Evolutionary conservation across 371 early-diverging fungal species (phyloP), one percentile per base, ranked within the genome.

Genomic region (Amoeboaphelidium protococcarum): DNA sequence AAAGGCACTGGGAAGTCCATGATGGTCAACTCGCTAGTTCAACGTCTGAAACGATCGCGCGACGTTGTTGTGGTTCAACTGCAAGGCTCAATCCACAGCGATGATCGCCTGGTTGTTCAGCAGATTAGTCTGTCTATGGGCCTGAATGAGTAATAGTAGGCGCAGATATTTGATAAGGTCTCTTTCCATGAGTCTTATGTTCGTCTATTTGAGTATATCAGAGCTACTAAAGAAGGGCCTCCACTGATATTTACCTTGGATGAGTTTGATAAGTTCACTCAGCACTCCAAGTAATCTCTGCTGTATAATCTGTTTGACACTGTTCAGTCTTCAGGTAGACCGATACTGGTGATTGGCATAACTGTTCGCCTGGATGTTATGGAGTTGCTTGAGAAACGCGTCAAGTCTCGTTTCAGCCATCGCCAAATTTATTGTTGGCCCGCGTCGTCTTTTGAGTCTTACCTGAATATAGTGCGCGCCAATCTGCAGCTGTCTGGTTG

Each of bases 321-420:
- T 21, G 78, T 78, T 0, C 88, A 86, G 56, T 77, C 74, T 51
- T 69, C 72, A 44, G 76, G 76, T 47, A 76, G 68, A 44, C 85
- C 89, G 0, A 64, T 92, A 51, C 74, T 78, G 3, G 84, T 90
- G 1, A 60, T 92, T 41, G 94, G 89, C 0, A 31, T 86, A 2
- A 81, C 87, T 0, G 69, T 74, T 45, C 70, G 85, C 1, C 55
- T 86, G 80, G 81, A 91, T 56, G 73, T 77, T 2, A 55, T 86
- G 16, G 77, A 80, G 40, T 54, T 80, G 26, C 50, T 91, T 21
- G 92, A 91, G 58, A 91, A 91, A 54, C 76, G 92, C 6, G 90
- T 91, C 47, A 85, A 85, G 50, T 87, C 88, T 19, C 68, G 92
- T 25, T 91, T 87, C 59, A 87, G 88, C 6, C 86, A 86, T 56